These are phyloP conservation scores for Ploettnerulaceae sp. DNA, from an alignment of 2,329 filamentous ascomycete species.

Conservation along the genomic window DNA sequence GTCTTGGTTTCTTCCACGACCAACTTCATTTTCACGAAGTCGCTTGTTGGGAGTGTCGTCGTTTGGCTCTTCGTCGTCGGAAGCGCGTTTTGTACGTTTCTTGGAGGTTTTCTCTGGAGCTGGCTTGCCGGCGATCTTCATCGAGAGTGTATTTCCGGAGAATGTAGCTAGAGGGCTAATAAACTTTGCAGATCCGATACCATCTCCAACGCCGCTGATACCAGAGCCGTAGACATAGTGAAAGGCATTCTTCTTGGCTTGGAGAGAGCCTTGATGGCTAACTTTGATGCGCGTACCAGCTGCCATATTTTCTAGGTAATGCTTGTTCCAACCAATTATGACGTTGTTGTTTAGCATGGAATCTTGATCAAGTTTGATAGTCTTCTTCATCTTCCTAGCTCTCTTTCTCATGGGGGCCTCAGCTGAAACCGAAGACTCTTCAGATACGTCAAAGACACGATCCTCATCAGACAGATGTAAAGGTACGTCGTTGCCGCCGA, in stretches of 20 bases:
- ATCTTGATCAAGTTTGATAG: slow-evolving; percentile 43
- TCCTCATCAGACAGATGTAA: slow-evolving; percentile 24
- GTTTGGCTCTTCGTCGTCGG: slow-evolving; percentile 21
- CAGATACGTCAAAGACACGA: slow-evolving; percentile 19
- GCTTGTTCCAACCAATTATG: slow-evolving; percentile 50
- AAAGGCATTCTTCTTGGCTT: slow-evolving; percentile 59
- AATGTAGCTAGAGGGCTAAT: slow-evolving; percentile 52
- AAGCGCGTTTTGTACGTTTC: slow-evolving; percentile 19
- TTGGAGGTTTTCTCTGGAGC: not conserved
- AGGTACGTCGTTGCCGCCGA: slow-evolving; percentile 22
- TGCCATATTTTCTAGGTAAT: slow-evolving; percentile 58
- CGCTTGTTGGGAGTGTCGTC: slow-evolving; percentile 34
- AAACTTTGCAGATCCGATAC: slow-evolving; percentile 37
- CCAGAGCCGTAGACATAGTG: slow-evolving; percentile 56
- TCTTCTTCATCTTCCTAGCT: slow-evolving; percentile 38
- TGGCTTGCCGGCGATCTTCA: slow-evolving; percentile 26
- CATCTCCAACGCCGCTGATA: slow-evolving; percentile 48
- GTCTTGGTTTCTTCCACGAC: slow-evolving; percentile 30
- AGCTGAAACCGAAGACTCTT: slow-evolving; percentile 37
- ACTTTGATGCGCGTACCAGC: slow-evolving; percentile 41
- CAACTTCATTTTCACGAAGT: slow-evolving; percentile 36
- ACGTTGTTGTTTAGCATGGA: slow-evolving; percentile 52
- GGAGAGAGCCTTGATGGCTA: slow-evolving; percentile 36
- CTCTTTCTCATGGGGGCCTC: slow-evolving; percentile 36
- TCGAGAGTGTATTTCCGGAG: slow-evolving; percentile 50